These are phyloP conservation scores for Oryza nivara DNA, from an alignment of 176 grass and related monocot species.

Conservation along the genomic window DNA sequence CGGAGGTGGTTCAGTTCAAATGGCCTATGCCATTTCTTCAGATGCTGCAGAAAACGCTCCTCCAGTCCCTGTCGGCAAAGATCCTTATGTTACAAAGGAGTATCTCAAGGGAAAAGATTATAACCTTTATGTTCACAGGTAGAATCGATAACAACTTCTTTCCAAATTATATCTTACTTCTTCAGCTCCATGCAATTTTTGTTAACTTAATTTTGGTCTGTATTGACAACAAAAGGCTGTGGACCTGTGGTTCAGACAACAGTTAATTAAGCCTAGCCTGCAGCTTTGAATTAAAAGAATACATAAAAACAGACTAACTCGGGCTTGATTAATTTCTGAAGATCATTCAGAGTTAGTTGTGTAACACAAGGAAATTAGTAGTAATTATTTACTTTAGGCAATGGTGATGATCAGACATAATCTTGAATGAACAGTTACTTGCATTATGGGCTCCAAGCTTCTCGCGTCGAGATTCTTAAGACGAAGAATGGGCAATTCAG, in stretches of 20 bases:
- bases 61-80: no score
- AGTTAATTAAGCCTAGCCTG: neutral
- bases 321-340: no score
- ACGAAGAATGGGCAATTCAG: conserved; percentile 25
- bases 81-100: no score
- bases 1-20: no score
- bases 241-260: no score
- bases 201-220: no score
- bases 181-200: no score
- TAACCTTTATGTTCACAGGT: conserved; percentile 56
- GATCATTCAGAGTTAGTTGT: neutral
- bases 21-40: no score
- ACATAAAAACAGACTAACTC: neutral
- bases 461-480: conserved; percentile 51
- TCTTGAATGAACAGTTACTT: conserved; percentile 42
- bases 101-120: neutral
- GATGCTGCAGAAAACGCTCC: no score
- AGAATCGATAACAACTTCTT: neutral
- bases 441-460: conserved; percentile 43
- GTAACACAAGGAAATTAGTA: neutral
- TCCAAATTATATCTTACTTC: neutral
- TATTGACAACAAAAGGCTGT: no score
- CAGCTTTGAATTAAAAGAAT: neutral
- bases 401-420: neutral
- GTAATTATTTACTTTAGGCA: neutral